Evolutionary conservation across 768 basidiomycete species (phyloP), one percentile per base, ranked within the genome.

Genomic region (Phaeotremella fagi): DNA sequence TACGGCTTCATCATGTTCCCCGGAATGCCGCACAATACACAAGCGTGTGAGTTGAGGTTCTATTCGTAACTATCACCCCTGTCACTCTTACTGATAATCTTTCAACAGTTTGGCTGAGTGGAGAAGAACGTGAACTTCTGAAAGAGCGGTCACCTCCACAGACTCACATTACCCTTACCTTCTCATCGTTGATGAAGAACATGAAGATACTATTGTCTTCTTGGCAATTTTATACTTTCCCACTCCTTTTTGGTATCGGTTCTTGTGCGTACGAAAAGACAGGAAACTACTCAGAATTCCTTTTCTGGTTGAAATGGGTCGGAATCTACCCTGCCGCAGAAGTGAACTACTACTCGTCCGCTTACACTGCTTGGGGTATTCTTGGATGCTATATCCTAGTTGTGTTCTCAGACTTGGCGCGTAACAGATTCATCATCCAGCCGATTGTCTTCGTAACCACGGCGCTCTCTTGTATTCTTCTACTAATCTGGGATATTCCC

Each of bases 1-100:
- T 85, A 85, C 66, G 85, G 85, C 0, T 86, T 85, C 64, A 61
- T 85, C 26, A 77, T 85, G 28, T 87, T 88, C 68, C 87, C 86
- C 12, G 84, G 86, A 65, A 78, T 83, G 9, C 86, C 85, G 0
- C 75, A 79, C 16, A 83, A 81, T 0, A 86, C 84, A 45, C 55
- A 63, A 36, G 54, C 60, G 4, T 56, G n/a, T n/a, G n/a, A n/a
- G n/a, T n/a, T n/a, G n/a, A n/a, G n/a, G n/a, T n/a, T n/a, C n/a
- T n/a, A n/a, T n/a, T n/a, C n/a, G n/a, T n/a, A n/a, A n/a, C n/a
- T n/a, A n/a, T n/a, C n/a, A n/a, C n/a, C n/a, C n/a, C n/a, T n/a
- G n/a, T n/a, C n/a, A n/a, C n/a, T n/a, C n/a, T n/a, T n/a, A n/a
- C n/a, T n/a, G n/a, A n/a, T n/a, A n/a, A n/a, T n/a, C n/a, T n/a